Conservation (phyloP, 768 basidiomycete genomes). For the Pulveroboletus sp. region DNA sequence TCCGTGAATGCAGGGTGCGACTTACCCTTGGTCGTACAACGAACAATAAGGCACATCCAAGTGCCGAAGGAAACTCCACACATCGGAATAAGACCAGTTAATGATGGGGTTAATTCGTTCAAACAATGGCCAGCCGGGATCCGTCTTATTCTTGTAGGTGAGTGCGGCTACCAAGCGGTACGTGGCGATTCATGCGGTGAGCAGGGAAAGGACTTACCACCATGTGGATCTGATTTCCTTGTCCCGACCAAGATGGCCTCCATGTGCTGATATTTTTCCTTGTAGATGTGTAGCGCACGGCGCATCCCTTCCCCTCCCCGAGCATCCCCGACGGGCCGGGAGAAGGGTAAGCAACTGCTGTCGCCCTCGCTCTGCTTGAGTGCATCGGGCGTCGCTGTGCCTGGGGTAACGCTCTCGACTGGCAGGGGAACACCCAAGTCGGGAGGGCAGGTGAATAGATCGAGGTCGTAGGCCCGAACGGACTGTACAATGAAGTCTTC, state of each 20-base stretch:
- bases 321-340: constrained; percentile 45
- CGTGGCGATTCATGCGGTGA: not conserved
- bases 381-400: constrained; percentile 26
- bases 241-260: constrained; percentile 89
- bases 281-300: constrained; percentile 70
- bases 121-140: constrained; percentile 85
- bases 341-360: constrained; percentile 14
- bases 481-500: constrained; percentile 79
- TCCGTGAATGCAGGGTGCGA: constrained; percentile 2
- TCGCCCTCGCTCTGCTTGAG: constrained; percentile 8
- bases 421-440: constrained; percentile 41
- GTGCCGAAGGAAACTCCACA: constrained; percentile 83
- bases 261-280: constrained; percentile 60
- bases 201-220: constrained; percentile 57
- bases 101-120: constrained; percentile 95
- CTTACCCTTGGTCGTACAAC: constrained; percentile 90
- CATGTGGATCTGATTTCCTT: constrained; percentile 87
- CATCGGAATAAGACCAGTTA: constrained; percentile 87
- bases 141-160: constrained; percentile 73
- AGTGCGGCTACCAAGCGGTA: constrained; percentile 55
- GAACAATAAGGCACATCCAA: constrained; percentile 82
- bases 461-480: constrained; percentile 64
- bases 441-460: constrained; percentile 49
- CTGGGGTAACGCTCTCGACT: constrained; percentile 46
- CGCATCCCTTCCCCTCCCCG: constrained; percentile 76